Conservation (phyloP, 176 grass and related monocot species). For the Paspalum notatum region DNA sequence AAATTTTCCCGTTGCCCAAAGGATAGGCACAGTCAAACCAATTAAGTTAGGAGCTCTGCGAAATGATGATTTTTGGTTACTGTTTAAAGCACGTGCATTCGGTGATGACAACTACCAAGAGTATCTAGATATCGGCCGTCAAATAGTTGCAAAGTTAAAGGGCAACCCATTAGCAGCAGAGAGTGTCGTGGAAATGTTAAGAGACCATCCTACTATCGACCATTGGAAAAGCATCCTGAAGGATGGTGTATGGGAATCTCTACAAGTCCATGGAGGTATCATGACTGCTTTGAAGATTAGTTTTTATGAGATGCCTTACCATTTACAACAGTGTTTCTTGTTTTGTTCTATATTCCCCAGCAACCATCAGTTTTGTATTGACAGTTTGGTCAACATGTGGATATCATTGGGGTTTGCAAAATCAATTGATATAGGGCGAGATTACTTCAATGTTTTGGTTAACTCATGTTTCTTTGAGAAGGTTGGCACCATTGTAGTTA, state of each 20-base stretch:
- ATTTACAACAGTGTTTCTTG: conserved; percentile 9
- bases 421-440: too few relatives aligned
- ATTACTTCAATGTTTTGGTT: too few relatives aligned
- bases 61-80: conserved; percentile 11
- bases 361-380: not conserved
- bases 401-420: conserved; percentile 55
- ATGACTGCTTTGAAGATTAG: conserved; percentile 26
- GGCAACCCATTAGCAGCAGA: conserved; percentile 48
- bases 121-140: not conserved
- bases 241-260: conserved; percentile 27
- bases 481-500: not conserved
- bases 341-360: not conserved
- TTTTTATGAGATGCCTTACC: not conserved
- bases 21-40: not conserved
- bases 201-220: not conserved
- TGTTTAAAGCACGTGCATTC: conserved; percentile 28
- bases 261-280: not conserved
- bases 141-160: not conserved
- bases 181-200: not conserved
- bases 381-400: conserved; percentile 44
- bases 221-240: conserved; percentile 22
- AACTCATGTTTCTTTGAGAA: conserved; percentile 30
- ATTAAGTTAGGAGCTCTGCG: conserved; percentile 16
- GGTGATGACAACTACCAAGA: not conserved
- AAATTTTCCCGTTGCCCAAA: too few relatives aligned